These are phyloP conservation scores for Acanthamoeba triangularis DNA, from an alignment of 208 protist genomes.

Conservation along the genomic window DNA sequence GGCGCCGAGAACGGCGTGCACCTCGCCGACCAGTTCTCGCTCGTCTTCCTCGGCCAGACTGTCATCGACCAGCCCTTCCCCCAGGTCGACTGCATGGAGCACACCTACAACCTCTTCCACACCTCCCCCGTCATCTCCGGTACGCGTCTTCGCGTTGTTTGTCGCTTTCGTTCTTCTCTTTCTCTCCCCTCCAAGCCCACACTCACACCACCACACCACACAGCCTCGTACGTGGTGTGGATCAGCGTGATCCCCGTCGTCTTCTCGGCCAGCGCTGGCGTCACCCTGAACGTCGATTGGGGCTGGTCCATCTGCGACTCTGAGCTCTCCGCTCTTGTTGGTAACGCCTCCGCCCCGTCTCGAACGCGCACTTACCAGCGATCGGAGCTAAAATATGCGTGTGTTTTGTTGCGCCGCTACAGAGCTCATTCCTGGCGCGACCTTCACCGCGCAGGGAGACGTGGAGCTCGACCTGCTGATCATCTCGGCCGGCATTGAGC, in stretches of 20 bases:
- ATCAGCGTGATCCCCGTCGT: constrained; percentile 81
- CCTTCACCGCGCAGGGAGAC: constrained; percentile 52
- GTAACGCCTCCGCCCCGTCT: background rate
- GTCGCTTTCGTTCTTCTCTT: background rate
- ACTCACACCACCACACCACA: background rate
- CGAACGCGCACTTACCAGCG: no score
- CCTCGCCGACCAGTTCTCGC: constrained; percentile 72
- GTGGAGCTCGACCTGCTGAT: constrained; percentile 82
- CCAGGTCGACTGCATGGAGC: constrained; percentile 78
- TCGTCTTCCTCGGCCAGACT: constrained; percentile 75
- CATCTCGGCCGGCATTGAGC: constrained; percentile 79
- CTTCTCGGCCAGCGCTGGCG: constrained; percentile 71
- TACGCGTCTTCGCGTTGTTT: background rate
- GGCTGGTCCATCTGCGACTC: constrained; percentile 83
- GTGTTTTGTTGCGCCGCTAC: no score
- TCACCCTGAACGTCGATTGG: constrained; percentile 78
- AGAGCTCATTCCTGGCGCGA: constrained; percentile 79
- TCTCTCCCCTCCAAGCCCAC: no score
- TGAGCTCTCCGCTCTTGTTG: constrained; percentile 71
- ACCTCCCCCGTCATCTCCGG: constrained; percentile 37
- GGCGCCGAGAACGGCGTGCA: constrained; percentile 59
- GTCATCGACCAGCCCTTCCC: constrained; percentile 76
- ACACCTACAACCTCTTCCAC: constrained; percentile 81
- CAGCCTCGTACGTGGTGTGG: constrained; percentile 80
- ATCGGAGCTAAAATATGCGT: no score